Conservation (phyloP, 805 yeast species). For the Hanseniaspora nectarophila region DNA sequence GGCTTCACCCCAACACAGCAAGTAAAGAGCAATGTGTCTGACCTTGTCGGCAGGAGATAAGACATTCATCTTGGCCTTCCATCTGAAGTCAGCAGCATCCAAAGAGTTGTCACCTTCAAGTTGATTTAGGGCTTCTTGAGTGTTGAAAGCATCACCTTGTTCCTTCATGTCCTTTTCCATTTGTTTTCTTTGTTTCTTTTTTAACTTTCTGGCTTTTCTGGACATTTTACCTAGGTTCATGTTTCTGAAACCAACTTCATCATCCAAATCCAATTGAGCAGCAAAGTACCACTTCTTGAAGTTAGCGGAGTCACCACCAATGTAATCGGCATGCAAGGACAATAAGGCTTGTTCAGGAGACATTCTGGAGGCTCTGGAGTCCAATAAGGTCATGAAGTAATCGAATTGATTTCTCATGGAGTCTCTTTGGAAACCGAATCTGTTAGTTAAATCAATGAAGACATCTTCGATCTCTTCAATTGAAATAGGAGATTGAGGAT, state of each 20-base stretch:
- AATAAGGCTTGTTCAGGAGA: slow-evolving; percentile 77
- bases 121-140: slow-evolving; percentile 48
- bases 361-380: slow-evolving; percentile 78
- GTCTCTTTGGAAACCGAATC: slow-evolving; percentile 84
- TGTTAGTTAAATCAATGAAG: slow-evolving; percentile 69
- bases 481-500: slow-evolving; percentile 76
- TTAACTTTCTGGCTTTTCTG: slow-evolving; percentile 68
- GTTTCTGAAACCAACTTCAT: slow-evolving; percentile 70
- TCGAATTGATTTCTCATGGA: slow-evolving; percentile 87
- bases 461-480: slow-evolving; percentile 79
- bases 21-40: slow-evolving; percentile 63
- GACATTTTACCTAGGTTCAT: slow-evolving; percentile 66
- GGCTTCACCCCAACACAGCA: slow-evolving; percentile 81
- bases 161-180: slow-evolving; percentile 55
- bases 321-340: slow-evolving; percentile 74
- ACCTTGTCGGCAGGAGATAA: slow-evolving; percentile 68
- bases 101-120: slow-evolving; percentile 75
- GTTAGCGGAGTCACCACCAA: slow-evolving; percentile 78
- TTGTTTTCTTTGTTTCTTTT: slow-evolving; percentile 69
- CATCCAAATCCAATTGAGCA: slow-evolving; percentile 77
- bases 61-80: slow-evolving; percentile 71
- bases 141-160: slow-evolving; percentile 46
- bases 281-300: slow-evolving; percentile 84
- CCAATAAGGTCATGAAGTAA: slow-evolving; percentile 72
- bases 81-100: slow-evolving; percentile 69